Base-by-base conservation (phyloP, 1,284 basidiomycete genomes). In the Ganoderma lingzhi region DNA sequence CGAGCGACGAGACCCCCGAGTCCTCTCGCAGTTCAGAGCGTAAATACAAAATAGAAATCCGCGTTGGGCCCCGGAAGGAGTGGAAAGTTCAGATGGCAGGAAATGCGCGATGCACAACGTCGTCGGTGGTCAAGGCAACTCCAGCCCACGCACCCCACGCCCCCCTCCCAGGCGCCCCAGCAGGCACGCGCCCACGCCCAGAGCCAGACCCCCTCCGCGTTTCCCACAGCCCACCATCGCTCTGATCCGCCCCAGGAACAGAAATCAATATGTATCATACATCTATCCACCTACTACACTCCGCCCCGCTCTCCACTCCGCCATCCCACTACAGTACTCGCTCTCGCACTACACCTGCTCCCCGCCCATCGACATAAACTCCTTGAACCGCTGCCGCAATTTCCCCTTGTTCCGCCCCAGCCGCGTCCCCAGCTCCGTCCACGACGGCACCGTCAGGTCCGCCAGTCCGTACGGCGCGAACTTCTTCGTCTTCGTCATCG, bases 381-480 rank as follows among this genome's bases (percentile, higher is more conserved):
- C 78, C 75, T 84, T 83, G 80, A 93, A 96, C 76, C 81, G 79
- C 78, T 83, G 84, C 82, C 93, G 90, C 79, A 94, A 79, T 80
- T 84, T 85, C 76, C 90, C 83, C 75, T 81, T 80, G 59, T 82
- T 81, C 70, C 83, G 78, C 66, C 87, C 90, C 71, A 96, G 79
- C 75, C 84, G 80, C 73, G 89, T 86, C 69, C 88, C 95, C 62
- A 97, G 84, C 75, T 84, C 84, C 71, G 95, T 82, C 90, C 94
- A 96, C 70, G 90, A 90, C 69, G 85, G 82, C 53, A 97, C 89
- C 68, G 95, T 97, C 83, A 95, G 82, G 79, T 93, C 93, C 67
- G 74, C 78, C 87, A 95, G 82, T 74, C 78, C 82, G 81, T 92
- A 97, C 70, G 91, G 93, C 75, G 88, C 90, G 73, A 88, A 91